Conservation (phyloP, 2,329 filamentous ascomycete genomes). For the Nemania sp. region DNA sequence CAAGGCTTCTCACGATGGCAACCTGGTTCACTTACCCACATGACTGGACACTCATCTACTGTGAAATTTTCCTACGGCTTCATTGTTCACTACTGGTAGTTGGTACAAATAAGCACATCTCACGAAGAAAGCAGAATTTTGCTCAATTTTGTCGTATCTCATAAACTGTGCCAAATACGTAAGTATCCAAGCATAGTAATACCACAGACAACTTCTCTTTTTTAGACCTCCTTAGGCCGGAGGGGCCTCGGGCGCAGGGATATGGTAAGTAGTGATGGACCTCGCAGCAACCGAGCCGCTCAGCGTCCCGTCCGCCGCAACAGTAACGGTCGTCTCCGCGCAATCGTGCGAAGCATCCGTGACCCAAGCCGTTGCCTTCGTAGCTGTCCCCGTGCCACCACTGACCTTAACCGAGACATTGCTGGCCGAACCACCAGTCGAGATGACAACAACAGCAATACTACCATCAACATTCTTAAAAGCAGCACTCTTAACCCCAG, state of each 20-base stretch:
- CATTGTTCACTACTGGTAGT: not conserved
- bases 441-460: constrained; percentile 54
- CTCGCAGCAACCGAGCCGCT: constrained; percentile 44
- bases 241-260: constrained; percentile 38
- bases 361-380: constrained; percentile 46
- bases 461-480: constrained; percentile 55
- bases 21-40: not conserved
- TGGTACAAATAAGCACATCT: not conserved
- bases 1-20: not conserved
- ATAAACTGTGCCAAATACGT: not conserved
- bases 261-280: constrained; percentile 48
- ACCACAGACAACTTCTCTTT: not conserved
- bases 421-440: constrained; percentile 38
- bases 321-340: constrained; percentile 40
- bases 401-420: constrained; percentile 38
- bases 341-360: constrained; percentile 46
- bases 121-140: not conserved
- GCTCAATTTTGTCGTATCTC: not conserved
- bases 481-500: constrained; percentile 51
- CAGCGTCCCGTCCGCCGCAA: constrained; percentile 41
- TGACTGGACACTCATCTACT: not conserved
- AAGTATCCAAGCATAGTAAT: not conserved
- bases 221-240: constrained; percentile 14
- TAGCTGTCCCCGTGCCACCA: constrained; percentile 26
- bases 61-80: not conserved